Conservation (phyloP, 768 basidiomycete species). For the Russula emetica region DNA sequence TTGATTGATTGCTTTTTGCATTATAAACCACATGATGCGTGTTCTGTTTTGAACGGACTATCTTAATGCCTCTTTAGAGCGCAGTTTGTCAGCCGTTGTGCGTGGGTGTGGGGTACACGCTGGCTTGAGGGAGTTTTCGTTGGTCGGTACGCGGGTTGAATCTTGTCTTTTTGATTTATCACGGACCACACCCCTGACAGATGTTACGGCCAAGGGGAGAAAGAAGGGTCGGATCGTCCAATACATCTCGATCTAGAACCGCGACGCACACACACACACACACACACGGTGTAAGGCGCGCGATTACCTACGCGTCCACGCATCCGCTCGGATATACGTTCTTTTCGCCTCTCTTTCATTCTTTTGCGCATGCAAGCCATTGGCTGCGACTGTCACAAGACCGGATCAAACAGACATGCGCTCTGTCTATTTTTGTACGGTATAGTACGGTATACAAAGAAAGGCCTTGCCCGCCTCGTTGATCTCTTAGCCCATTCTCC, state of each 20-base stretch:
- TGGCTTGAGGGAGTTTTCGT: not conserved
- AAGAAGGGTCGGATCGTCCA: not conserved
- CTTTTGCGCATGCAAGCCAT: not conserved
- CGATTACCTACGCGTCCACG: conserved; percentile 19
- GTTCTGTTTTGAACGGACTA: not conserved
- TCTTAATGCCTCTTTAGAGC: not conserved
- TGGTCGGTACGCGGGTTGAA: not conserved
- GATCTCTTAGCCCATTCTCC: not conserved
- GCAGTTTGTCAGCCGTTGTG: too few species aligned
- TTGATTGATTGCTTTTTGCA: too few species aligned
- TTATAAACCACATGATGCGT: not conserved
- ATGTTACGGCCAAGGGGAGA: not conserved
- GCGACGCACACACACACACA: not conserved
- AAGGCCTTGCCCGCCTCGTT: conserved; percentile 2
- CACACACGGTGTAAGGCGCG: not conserved
- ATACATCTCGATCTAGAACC: not conserved
- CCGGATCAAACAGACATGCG: not conserved
- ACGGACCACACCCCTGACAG: not conserved
- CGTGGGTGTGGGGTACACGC: too few species aligned
- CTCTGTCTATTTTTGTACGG: not conserved
- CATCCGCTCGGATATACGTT: not conserved
- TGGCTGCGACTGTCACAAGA: not conserved
- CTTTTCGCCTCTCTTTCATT: not conserved
- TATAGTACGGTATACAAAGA: not conserved
- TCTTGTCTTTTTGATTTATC: not conserved